Evolutionary conservation across 495 filamentous ascomycete genomes (phyloP), one percentile per base, ranked within the genome.

Genomic region (Talaromyces nanjingensis): DNA sequence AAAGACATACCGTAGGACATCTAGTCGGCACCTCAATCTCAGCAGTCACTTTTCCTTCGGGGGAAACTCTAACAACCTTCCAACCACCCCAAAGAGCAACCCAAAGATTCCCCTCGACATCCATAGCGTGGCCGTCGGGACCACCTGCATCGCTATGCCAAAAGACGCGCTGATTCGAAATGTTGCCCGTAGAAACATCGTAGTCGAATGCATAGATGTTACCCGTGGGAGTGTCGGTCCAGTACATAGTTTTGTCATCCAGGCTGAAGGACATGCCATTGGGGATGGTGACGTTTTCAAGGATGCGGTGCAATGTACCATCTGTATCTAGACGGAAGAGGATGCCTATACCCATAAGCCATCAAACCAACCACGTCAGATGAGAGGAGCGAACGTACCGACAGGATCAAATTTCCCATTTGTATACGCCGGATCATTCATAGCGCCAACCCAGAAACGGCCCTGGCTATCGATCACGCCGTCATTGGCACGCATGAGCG

Each of bases 361-460:
- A 2, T 49, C 45, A 49, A 49, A 20, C n/a, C 24, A 33, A 20
- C 2, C 27, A 42, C 9, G 4, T 24, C 11, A 37, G 11, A 29
- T 11, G 6, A 16, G 16, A 24, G 4, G 29, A 56, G n/a, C 6
- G 11, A 22, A 34, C 60, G 25, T 34, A 62, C 60, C 60, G 31
- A 62, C 60, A 54, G 60, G 45, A 54, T 62, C 60, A 16, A 62
- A 62, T 24, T 62, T 62, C 27, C 60, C 60, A 53, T 67, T 62
- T 9, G 58, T 63, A 20, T 67, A 65, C 45, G 70, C 66, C 24
- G 78, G 75, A 68, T 96, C 92, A 66, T 90, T 93, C 91, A 97
- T 96, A 42, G 85, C 82, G n/a, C 91, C 90, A 8, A 90, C 82
- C 91, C 92, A 96, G 74, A 93, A 93, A 52, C 92, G 80, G 59